These are phyloP conservation scores for Bullera alba DNA, from an alignment of 768 basidiomycete species.

Conservation along the genomic window DNA sequence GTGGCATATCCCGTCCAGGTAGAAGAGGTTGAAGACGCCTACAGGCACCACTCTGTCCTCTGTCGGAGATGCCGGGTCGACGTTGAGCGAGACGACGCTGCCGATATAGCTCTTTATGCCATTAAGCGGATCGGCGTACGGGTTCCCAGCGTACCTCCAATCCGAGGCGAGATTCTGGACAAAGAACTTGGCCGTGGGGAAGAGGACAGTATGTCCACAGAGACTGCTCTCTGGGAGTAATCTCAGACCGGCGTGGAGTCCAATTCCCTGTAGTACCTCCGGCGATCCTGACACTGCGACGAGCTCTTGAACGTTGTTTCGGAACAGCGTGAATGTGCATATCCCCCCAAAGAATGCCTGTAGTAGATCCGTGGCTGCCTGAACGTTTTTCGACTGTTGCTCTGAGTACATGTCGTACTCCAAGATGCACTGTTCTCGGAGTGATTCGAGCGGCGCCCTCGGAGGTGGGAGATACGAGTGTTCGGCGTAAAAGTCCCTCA, in stretches of 20 bases:
- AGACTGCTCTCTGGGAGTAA: slow-evolving; percentile 8
- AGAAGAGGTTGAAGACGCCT: slow-evolving; percentile 14
- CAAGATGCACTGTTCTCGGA: slow-evolving; percentile 12
- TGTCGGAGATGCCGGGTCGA: slow-evolving; percentile 6
- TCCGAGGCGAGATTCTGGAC: slow-evolving; percentile 4
- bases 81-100: slow-evolving; percentile 9
- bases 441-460: slow-evolving; percentile 16
- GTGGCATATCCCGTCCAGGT: not conserved
- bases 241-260: not conserved
- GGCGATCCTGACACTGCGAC: slow-evolving; percentile 1
- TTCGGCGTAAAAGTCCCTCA: slow-evolving; percentile 12
- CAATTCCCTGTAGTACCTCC: not conserved
- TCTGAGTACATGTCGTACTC: slow-evolving; percentile 24
- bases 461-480: slow-evolving; percentile 27
- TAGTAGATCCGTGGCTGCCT: slow-evolving; percentile 19
- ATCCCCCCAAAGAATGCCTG: slow-evolving; percentile 19
- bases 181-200: not conserved
- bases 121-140: slow-evolving; percentile 3
- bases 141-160: slow-evolving; percentile 9
- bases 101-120: slow-evolving; percentile 23
- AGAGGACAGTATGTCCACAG: slow-evolving; percentile 12
- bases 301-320: slow-evolving; percentile 7
- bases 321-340: slow-evolving; percentile 10
- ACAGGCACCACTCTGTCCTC: slow-evolving; percentile 4
- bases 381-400: slow-evolving; percentile 22